phyloP scores from a whole-genome alignment of 2,329 filamentous ascomycete species.

The Arthroderma sp. region DNA sequence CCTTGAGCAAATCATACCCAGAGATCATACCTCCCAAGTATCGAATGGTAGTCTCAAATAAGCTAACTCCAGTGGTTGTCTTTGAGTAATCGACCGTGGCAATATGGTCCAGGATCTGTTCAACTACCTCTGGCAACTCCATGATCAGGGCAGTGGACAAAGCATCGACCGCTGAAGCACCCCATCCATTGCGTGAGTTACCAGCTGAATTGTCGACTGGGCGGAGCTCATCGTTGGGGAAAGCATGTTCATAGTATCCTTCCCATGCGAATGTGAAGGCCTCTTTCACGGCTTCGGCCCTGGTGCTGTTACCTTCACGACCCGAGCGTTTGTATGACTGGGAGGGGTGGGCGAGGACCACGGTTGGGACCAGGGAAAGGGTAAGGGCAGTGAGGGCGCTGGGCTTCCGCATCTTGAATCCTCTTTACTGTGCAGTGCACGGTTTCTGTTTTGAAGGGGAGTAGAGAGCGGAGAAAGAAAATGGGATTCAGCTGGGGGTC shows the following conservation, averaged over 20 bases:
- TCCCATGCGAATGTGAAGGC: slow-evolving; percentile 60
- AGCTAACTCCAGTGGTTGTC: slow-evolving; percentile 49
- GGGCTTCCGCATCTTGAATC: too few relatives aligned
- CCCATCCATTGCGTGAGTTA: slow-evolving; percentile 73
- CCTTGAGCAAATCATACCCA: slow-evolving; percentile 53
- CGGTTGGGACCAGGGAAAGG: too few relatives aligned
- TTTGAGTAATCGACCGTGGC: slow-evolving; percentile 56
- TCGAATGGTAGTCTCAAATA: slow-evolving; percentile 86
- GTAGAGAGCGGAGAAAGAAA: too few relatives aligned
- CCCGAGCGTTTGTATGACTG: too few relatives aligned
- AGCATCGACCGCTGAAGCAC: slow-evolving; percentile 68
- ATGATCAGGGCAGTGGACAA: slow-evolving; percentile 69
- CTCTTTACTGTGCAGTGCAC: too few relatives aligned
- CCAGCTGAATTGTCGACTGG: slow-evolving; percentile 52
- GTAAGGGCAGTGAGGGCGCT: too few relatives aligned
- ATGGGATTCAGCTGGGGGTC: too few relatives aligned
- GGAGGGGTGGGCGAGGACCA: too few relatives aligned
- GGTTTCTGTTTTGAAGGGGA: too few relatives aligned
- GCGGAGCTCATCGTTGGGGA: slow-evolving; percentile 61
- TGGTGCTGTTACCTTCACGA: slow-evolving; percentile 2
- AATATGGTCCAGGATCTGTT: slow-evolving; percentile 58
- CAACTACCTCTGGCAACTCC: slow-evolving; percentile 52
- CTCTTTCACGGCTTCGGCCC: slow-evolving; percentile 50
- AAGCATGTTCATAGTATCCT: slow-evolving; percentile 61
- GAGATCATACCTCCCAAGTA: slow-evolving; percentile 72